Evolutionary conservation across 306 rosid species (phyloP), one percentile per base, ranked within the genome.

Genomic region (Fragaria ananassa): DNA sequence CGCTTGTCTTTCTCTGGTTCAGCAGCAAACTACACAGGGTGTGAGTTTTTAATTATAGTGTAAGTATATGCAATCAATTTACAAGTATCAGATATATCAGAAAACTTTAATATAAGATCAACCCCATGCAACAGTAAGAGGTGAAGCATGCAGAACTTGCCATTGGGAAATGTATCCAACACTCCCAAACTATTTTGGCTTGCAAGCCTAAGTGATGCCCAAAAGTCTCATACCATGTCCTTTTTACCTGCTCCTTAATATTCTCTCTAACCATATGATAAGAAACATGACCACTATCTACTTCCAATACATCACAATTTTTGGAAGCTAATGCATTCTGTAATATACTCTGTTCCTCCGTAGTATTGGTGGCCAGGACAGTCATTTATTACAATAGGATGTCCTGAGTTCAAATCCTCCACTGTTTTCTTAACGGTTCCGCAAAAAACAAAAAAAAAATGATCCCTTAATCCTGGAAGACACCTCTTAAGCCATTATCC

Each of bases 1-100:
- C 80, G 85, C 83, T 80, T 68, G 81, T 87, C 89, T 79, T 83
- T 85, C 39, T 51, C 91, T 57, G 81, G 84, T 76, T 83, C 96
- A 68, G 86, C 23, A 44, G 87, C 51, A 77, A 62, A 50, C 97
- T 90, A 72, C 78, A 44, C 44, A 71, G 70, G 61, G 53, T 27
- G 68, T 18, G 42, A 83, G 64, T 18, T 15, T 61, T 34, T 34
- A 7, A 64, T 78, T 62, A 56, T 39, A 23, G 42, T 45, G 14
- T 15, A 8, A 2, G n/a, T 29, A 56, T 31, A 68, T 60, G 45
- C 56, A 77, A 60, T 19, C 58, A 66, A 39, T 3, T 34, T 53
- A 17, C 29, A 42, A 50, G 3, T 4, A 65, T 19, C 39, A 58
- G n/a, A 57, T 35, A 44, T 18, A 27, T 54, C 42, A 42, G 63